Conservation (phyloP, 2,329 filamentous ascomycete species). For the Penicillium sp. region DNA sequence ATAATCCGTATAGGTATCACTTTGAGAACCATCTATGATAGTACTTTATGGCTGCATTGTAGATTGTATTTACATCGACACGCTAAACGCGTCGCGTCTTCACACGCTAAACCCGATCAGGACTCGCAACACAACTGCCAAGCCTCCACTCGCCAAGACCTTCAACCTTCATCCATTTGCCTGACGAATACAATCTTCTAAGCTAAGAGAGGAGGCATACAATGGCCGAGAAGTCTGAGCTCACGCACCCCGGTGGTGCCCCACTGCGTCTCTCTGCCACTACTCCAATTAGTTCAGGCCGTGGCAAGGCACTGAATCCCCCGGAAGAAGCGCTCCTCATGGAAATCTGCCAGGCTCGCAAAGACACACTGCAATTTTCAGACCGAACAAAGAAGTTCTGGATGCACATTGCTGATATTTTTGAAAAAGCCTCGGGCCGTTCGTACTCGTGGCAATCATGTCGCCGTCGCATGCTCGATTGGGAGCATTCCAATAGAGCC, state of each 20-base stretch:
- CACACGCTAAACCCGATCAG: too few species aligned
- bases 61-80: too few species aligned
- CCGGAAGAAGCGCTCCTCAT: background rate
- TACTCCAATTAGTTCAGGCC: background rate
- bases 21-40: too few species aligned
- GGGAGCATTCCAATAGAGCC: background rate
- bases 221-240: too few species aligned
- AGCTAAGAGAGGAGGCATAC: too few species aligned
- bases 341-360: background rate
- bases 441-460: constrained; percentile 28
- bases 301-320: constrained; percentile 3
- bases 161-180: too few species aligned
- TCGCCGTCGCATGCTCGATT: constrained; percentile 18
- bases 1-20: too few species aligned
- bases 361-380: background rate
- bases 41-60: too few species aligned
- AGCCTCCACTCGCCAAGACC: too few species aligned
- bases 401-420: constrained; percentile 14
- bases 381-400: constrained; percentile 20
- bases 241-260: background rate
- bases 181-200: too few species aligned
- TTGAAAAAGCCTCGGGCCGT: constrained; percentile 17
- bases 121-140: too few species aligned
- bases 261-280: background rate
- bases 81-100: too few species aligned